phyloP scores from a whole-genome alignment of 1,284 basidiomycete species.

The Tilletiopsis washingtonensis region DNA sequence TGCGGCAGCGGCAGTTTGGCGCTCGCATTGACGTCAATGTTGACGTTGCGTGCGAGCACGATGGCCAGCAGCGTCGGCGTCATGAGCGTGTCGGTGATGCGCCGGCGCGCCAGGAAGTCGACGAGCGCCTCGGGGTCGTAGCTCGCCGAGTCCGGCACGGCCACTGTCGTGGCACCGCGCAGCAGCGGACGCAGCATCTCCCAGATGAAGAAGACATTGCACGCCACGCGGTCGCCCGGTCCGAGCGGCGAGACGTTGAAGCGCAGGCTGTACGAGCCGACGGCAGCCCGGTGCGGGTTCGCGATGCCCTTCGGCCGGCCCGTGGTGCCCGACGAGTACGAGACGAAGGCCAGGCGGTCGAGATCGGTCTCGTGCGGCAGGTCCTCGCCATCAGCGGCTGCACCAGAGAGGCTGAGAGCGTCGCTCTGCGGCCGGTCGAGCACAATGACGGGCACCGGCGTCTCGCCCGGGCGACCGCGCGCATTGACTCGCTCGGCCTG shows the following conservation, averaged over 20 bases:
- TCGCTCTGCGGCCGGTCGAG: constrained; percentile 9
- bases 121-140: constrained; percentile 43
- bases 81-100: constrained; percentile 46
- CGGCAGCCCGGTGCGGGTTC: constrained; percentile 42
- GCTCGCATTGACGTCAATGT: constrained; percentile 9
- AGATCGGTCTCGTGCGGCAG: constrained; percentile 26
- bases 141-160: constrained; percentile 38
- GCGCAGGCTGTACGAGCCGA: constrained; percentile 41
- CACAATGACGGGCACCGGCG: constrained; percentile 12
- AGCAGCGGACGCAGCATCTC: constrained; percentile 44
- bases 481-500: constrained; percentile 15
- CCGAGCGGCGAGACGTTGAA: constrained; percentile 36
- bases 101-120: constrained; percentile 23
- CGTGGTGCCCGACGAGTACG: constrained; percentile 46
- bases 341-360: constrained; percentile 43
- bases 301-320: constrained; percentile 46
- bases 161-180: constrained; percentile 41
- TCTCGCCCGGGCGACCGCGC: constrained; percentile 22
- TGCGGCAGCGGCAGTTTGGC: constrained; percentile 15
- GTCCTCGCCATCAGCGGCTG: not conserved
- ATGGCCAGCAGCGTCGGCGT: constrained; percentile 43
- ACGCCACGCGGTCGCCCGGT: constrained; percentile 40
- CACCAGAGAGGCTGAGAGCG: not conserved
- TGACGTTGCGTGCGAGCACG: constrained; percentile 39
- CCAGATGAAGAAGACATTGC: constrained; percentile 47